A percentile compares a stretch with the other conserved stretches of the same genome.
Conservation (phyloP, 345 rosid genomes). For the Gossypium rotundifolium region DNA sequence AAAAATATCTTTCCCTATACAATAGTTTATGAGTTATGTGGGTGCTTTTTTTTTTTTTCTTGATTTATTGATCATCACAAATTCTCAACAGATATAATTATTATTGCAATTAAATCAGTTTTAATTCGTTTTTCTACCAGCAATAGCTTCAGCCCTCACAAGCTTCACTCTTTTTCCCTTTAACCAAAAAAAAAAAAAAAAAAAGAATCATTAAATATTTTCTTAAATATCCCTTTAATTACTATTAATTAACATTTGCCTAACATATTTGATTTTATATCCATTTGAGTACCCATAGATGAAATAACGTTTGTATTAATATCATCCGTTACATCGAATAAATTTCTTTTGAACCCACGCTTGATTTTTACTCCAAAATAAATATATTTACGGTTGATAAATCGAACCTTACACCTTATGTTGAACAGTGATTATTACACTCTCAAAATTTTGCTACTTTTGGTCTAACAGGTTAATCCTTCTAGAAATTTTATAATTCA, state of each 20-base stretch:
- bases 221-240: background rate
- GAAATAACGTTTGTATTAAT: background rate
- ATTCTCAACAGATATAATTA: conserved; percentile 2
- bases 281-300: background rate
- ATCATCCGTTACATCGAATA: background rate
- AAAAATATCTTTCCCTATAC: background rate
- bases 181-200: background rate
- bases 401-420: too few species aligned
- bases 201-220: background rate
- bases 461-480: too few species aligned
- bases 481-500: too few species aligned
- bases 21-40: background rate
- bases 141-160: background rate
- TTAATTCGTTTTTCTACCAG: background rate
- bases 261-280: background rate
- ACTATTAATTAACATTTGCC: background rate
- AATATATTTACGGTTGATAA: background rate
- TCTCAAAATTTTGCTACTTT: too few species aligned
- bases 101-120: background rate
- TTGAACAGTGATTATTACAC: too few species aligned
- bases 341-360: background rate
- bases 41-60: background rate
- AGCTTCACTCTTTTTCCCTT: too few species aligned
- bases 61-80: background rate
- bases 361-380: background rate